A percentile compares a stretch with the other conserved stretches of the same genome.
Conservation (phyloP, 208 protist genomes). For the Trypanosoma congolense region DNA sequence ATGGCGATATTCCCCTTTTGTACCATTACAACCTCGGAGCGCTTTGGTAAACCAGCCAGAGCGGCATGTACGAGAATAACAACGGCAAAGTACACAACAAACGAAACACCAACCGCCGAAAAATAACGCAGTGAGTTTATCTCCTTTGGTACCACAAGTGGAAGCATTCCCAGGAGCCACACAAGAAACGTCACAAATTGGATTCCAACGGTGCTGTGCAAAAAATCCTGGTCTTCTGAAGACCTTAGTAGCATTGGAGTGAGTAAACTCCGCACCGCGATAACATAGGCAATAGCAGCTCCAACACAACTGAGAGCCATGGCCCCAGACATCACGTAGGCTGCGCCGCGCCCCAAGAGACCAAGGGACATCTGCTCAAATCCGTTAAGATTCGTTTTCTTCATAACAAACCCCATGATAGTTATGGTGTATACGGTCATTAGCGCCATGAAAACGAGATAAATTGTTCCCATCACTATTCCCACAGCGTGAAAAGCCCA, state of each 20-base stretch:
- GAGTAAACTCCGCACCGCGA: slow-evolving; percentile 25
- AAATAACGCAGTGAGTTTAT: slow-evolving; percentile 36
- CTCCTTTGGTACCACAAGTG: slow-evolving; percentile 29
- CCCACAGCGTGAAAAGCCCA: slow-evolving; percentile 28
- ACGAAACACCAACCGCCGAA: slow-evolving; percentile 26
- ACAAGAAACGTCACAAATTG: slow-evolving; percentile 17
- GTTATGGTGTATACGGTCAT: slow-evolving; percentile 32
- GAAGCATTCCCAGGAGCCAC: slow-evolving; percentile 35
- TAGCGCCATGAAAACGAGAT: slow-evolving; percentile 23
- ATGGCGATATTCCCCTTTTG: slow-evolving; percentile 18
- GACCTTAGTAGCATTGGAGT: slow-evolving; percentile 12
- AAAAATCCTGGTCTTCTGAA: no score
- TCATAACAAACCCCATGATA: slow-evolving; percentile 24
- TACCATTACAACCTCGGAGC: slow-evolving; percentile 7
- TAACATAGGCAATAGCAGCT: slow-evolving; percentile 39
- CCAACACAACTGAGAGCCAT: slow-evolving; percentile 36
- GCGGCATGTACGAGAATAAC: slow-evolving; percentile 20
- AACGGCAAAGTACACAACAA: slow-evolving; percentile 30
- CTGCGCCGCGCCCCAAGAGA: slow-evolving; percentile 17
- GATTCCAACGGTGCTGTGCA: neutral
- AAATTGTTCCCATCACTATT: slow-evolving; percentile 20
- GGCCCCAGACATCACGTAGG: slow-evolving; percentile 28
- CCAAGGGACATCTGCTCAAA: slow-evolving; percentile 28
- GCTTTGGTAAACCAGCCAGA: slow-evolving; percentile 15
- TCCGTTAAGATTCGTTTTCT: slow-evolving; percentile 23